A percentile compares a stretch with the other conserved stretches of the same genome.
These are phyloP conservation scores for Aspergillaceae sp. DNA, from an alignment of 2,329 filamentous ascomycete species.

Conservation along the genomic window DNA sequence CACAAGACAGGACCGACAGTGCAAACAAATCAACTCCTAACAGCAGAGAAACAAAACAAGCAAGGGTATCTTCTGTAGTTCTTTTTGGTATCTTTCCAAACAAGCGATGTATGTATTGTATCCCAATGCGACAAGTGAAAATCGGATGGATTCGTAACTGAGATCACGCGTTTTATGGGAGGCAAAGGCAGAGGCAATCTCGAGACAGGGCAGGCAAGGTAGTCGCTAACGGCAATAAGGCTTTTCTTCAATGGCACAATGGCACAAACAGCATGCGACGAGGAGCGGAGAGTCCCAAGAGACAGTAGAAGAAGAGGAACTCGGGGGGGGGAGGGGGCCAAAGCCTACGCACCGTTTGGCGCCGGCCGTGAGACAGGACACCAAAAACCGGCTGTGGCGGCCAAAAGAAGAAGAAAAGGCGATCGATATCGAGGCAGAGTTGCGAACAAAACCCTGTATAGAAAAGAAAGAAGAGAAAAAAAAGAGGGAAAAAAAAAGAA, in stretches of 20 bases:
- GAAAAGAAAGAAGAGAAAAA: conserved; percentile 8
- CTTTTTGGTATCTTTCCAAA: conserved; percentile 3
- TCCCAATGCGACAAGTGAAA: background rate
- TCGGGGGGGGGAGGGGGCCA: conserved; percentile 24
- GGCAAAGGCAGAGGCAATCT: background rate
- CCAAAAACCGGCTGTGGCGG: conserved; percentile 39
- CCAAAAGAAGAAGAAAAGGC: conserved; percentile 27
- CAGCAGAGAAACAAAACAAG: conserved; percentile 13
- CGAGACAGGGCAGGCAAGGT: background rate
- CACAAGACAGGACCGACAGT: conserved; percentile 17
- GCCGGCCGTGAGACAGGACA: conserved; percentile 40
- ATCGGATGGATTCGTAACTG: background rate
- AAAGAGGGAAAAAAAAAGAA: conserved; percentile 5
- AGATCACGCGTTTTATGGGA: background rate
- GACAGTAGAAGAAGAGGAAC: conserved; percentile 11
- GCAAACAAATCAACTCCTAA: conserved; percentile 18
- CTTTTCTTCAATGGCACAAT: too few relatives aligned
- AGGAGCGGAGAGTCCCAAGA: background rate
- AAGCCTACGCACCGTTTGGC: conserved; percentile 40
- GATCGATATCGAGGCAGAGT: conserved; percentile 27
- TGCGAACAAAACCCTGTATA: conserved; percentile 15
- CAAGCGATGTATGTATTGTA: background rate
- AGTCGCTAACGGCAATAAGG: background rate
- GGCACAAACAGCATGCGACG: background rate
- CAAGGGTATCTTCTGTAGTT: conserved; percentile 24